Base-by-base conservation (phyloP, 1,284 basidiomycete genomes). In the Moesziomyces globuligerus region DNA sequence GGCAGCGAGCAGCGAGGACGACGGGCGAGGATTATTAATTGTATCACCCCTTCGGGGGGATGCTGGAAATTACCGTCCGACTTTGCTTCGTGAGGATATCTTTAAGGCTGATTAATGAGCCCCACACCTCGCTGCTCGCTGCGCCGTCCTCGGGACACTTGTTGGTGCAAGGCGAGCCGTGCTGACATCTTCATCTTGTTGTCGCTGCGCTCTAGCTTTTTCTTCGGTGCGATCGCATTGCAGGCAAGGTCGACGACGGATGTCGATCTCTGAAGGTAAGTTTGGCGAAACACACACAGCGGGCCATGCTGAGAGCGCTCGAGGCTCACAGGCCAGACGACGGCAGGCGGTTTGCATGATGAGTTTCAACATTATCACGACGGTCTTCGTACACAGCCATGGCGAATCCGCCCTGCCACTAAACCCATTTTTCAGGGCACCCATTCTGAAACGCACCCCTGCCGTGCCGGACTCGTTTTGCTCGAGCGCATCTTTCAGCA, bases 31-130 rank as follows among this genome's bases (percentile, higher is more conserved):
- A 57, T 59, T 56, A 62, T 25, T 47, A 48, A 49, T 70, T 71
- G 62, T 72, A 50, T 70, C 55, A 44, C 56, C 40, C 44, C 39
- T 40, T 47, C 28, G 44, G 46, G 45, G 42, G 60, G 60, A 69
- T 75, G 73, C 72, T 77, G 73, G 75, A 75, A 77, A 77, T 77
- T 77, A 77, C 75, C 75, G 75, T 77, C 75, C 67, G 75, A 77
- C 55, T 58, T 64, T 72, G 56, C 60, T 60, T 52, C 48, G 56
- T 77, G 75, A 77, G 71, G 75, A 74, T 54, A 69, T 23, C 60
- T 66, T 46, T 48, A 51, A 70, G 75, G 75, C 75, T 77, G 75
- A 52, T 73, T 53, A 72, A 75, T 77, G 75, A 77, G 75, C 72
- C 38, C n/a, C n/a, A n/a, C 34, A 26, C 36, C 21, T 25, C 42